These are phyloP conservation scores for Actinidia chinensis DNA, from an alignment of 179 eudicot species.

Conservation along the genomic window DNA sequence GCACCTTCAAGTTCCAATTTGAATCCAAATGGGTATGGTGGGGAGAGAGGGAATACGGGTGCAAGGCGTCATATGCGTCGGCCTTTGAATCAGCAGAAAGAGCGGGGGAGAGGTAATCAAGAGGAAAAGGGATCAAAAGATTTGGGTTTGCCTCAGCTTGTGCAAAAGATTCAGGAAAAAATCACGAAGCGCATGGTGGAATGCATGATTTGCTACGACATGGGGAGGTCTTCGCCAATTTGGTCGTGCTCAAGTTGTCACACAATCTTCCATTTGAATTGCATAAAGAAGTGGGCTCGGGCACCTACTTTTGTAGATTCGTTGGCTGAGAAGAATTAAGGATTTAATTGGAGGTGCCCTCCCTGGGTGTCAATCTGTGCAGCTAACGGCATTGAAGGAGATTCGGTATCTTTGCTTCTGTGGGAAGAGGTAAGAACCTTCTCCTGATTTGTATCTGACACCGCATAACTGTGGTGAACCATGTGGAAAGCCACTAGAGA, in stretches of 20 bases:
- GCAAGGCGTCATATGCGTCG: conserved; percentile 43
- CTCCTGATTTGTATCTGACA: conserved; percentile 81
- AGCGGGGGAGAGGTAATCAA: conserved; percentile 32
- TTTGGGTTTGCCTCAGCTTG: conserved; percentile 62
- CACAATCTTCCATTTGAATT: conserved; percentile 79
- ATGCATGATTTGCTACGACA: conserved; percentile 97
- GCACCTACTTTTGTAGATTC: conserved; percentile 86
- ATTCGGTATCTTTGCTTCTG: conserved; percentile 84
- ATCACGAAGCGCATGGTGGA: conserved; percentile 75
- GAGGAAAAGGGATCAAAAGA: conserved; percentile 34
- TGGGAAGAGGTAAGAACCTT: conserved; percentile 91
- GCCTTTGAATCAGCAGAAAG: conserved; percentile 49
- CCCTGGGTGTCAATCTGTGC: conserved; percentile 92
- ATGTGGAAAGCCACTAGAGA: conserved; percentile 87
- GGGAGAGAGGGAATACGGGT: conserved; percentile 10
- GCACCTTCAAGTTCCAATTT: conserved; percentile 18
- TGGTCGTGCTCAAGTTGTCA: conserved; percentile 92
- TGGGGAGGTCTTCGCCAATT: conserved; percentile 85
- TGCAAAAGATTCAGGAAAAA: conserved; percentile 95
- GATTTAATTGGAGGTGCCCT: conserved; percentile 95
- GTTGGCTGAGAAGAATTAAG: conserved; percentile 78
- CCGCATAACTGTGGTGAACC: conserved; percentile 96
- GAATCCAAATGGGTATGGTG: conserved; percentile 32
- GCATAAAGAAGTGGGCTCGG: conserved; percentile 94
- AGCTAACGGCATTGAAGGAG: conserved; percentile 67